These are phyloP conservation scores for Hypericum perforatum DNA, from an alignment of 345 rosid species.

Conservation along the genomic window DNA sequence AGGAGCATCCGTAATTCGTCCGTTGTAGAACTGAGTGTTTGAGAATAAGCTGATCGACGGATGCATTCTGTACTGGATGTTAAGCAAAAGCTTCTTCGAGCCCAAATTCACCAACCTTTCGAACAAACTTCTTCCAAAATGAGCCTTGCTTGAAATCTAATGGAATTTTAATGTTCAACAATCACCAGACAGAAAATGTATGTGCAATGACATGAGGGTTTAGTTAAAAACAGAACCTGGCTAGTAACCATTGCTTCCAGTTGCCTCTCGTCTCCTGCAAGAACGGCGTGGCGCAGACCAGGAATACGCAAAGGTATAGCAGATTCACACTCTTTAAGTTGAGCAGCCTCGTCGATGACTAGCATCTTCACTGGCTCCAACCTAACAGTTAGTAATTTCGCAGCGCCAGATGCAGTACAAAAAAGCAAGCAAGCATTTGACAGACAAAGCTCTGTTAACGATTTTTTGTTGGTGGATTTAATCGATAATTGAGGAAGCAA, in stretches of 20 bases:
- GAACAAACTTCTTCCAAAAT: constrained; percentile 60
- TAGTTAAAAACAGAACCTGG: constrained; percentile 19
- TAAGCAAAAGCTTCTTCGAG: constrained; percentile 36
- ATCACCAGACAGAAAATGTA: neutral
- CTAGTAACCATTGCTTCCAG: constrained; percentile 40
- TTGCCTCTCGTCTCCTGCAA: constrained; percentile 49
- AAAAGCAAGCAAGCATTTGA: constrained; percentile 13
- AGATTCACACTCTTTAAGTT: constrained; percentile 48
- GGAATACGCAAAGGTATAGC: constrained; percentile 40
- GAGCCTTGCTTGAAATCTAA: constrained; percentile 30
- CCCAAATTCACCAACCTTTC: constrained; percentile 42
- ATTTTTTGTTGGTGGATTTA: neutral
- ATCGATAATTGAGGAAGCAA: too few species aligned
- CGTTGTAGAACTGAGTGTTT: constrained; percentile 34
- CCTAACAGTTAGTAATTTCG: constrained; percentile 15
- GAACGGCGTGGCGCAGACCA: constrained; percentile 29
- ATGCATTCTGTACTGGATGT: constrained; percentile 74
- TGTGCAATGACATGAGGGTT: neutral
- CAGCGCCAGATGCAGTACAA: constrained; percentile 34
- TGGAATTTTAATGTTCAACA: neutral
- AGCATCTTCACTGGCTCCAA: constrained; percentile 27
- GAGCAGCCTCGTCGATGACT: constrained; percentile 61
- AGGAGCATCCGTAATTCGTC: constrained; percentile 36
- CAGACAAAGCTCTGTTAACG: neutral
- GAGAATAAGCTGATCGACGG: constrained; percentile 62